A percentile compares a stretch with the other conserved stretches of the same genome.
These are phyloP conservation scores for Penicillium bialowiezense DNA, from an alignment of 495 filamentous ascomycete species.

Conservation along the genomic window DNA sequence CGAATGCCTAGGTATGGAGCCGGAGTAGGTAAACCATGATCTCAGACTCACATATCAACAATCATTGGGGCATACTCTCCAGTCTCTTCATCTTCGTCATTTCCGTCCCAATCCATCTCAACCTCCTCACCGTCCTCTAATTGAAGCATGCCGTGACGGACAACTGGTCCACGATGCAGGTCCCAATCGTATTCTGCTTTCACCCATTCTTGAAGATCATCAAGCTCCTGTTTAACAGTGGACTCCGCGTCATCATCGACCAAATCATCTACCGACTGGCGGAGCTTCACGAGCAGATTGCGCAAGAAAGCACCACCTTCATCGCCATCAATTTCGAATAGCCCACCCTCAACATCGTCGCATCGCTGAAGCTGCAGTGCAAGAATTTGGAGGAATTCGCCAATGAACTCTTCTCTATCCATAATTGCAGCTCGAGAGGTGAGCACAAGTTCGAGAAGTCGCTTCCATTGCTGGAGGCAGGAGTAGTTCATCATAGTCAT, in stretches of 20 bases:
- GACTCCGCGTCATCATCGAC: slow-evolving; percentile 26
- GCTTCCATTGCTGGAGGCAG: slow-evolving; percentile 86
- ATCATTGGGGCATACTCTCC: slow-evolving; percentile 85
- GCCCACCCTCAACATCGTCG: slow-evolving; percentile 61
- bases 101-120: slow-evolving; percentile 69
- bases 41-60: slow-evolving; percentile 57
- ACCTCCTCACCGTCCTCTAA: slow-evolving; percentile 77
- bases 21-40: background rate
- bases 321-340: slow-evolving; percentile 52
- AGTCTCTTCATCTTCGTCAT: slow-evolving; percentile 78
- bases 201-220: slow-evolving; percentile 55
- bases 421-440: slow-evolving; percentile 61
- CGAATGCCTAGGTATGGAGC: background rate
- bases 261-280: slow-evolving; percentile 41
- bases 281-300: slow-evolving; percentile 52
- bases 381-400: slow-evolving; percentile 58
- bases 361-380: slow-evolving; percentile 69
- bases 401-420: slow-evolving; percentile 56
- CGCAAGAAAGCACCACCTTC: slow-evolving; percentile 56
- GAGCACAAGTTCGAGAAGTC: slow-evolving; percentile 66
- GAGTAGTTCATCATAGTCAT: slow-evolving; percentile 80
- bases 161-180: slow-evolving; percentile 50
- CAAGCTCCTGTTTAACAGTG: slow-evolving; percentile 49
- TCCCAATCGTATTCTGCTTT: slow-evolving; percentile 63
- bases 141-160: slow-evolving; percentile 63